Evolutionary conservation across 164 flowering plant genomes (phyloP), one percentile per base, ranked within the genome.

Genomic region (Saururus chinensis): DNA sequence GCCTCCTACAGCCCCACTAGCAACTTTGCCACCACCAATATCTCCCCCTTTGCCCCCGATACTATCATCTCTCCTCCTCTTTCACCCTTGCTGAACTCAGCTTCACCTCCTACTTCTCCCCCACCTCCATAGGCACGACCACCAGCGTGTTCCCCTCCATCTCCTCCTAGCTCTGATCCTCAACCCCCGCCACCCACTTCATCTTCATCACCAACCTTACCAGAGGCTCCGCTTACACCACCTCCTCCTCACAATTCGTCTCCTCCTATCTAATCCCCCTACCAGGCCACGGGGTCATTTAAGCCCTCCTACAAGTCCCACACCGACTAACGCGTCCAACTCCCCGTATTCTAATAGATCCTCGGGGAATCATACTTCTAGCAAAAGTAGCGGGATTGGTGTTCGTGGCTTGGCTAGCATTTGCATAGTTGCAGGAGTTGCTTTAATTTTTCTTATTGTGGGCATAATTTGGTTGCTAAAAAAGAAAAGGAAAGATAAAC

Each of bases 311-410:
- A 19, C 8, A 14, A 37, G 41, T 30, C 42, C 60, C 21, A 20
- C 66, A 24, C 9, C 75, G 11, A 20, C 71, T 41, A 62, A 37
- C 1, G 77, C 85, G 21, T 80, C 84, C 53, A 70, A 57, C 59
- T 19, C 12, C 21, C 12, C 30, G 20, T 12, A 6, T 22, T n/a
- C 3, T 51, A 22, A 7, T 9, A 25, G 13, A 21, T 25, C 57
- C 25, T n/a, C 20, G 14, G 25, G 26, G 14, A 22, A 54, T 54
- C 1, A 19, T 12, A 21, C 22, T 12, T 54, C 57, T 22, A 24
- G 26, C 25, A 25, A 24, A 20, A 24, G 57, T 22, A 12, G 30
- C 16, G 57, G 57, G 4, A 24, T 54, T 11, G 57, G 57, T 6
- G 21, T 16, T 14, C 6, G 22, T 22, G 26, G 26, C 13, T 22